Evolutionary conservation across 805 yeast species (phyloP), one percentile per base, ranked within the genome.

Genomic region (Wickerhamiella allomyrinae): DNA sequence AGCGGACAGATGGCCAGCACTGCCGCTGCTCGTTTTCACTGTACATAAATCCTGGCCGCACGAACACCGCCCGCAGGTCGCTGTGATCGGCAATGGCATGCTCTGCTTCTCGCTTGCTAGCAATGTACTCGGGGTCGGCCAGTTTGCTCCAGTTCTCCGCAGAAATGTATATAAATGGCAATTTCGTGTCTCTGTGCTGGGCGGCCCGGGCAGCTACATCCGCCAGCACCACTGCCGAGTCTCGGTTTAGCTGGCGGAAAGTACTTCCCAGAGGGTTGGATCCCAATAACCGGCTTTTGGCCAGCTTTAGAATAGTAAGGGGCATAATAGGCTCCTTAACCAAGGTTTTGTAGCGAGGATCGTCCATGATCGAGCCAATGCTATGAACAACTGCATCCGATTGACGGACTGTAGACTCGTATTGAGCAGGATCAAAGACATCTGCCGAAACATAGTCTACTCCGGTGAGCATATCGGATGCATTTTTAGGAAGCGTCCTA

Each of bases 1-100:
- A 59, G 43, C 83, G 59, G 20, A 59, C 48, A 7, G 55, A 49
- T 2, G 55, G 48, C 34, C 45, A 43, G 41, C 43, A 27, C 29
- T 15, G 29, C 34, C 13, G 43, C 29, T 20, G 37, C 22, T 31
- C 41, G 19, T 53, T 54, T 29, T 67, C 73, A 54, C 83, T 93
- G 53, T 63, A 80, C 86, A 86, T 77, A 51, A 85, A 74, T 0
- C 93, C 93, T 0, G 95, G 95, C 46, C 95, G 68, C 60, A 82
- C 47, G 13, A 80, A 57, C 2, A 86, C 73, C 0, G 79, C 64
- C 43, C 89, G 68, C 20, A 82, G 62, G 1, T 59, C 55, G 71
- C 62, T 21, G 66, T 57, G 42, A 58, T 41, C 17, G 75, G 57
- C 78, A 11, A 54, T 44, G 7, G 38, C 46, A 20, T 58, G 57